Conservation (phyloP, 2,329 filamentous ascomycete genomes). For the Bipolaris oryzae region DNA sequence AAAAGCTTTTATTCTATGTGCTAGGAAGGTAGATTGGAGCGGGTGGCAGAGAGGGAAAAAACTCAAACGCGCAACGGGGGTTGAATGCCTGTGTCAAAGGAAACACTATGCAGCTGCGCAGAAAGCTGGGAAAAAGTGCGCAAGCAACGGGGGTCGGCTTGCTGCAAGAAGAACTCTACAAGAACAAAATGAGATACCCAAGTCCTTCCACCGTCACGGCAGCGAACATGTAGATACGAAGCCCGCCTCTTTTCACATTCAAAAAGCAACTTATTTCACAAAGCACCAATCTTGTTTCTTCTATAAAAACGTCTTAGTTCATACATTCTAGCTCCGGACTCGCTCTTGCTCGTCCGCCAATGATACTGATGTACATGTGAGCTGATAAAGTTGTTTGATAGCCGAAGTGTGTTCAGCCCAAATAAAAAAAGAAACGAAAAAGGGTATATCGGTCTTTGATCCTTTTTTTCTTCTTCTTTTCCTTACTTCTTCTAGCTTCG, state of each 20-base stretch:
- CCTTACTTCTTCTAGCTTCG: neutral
- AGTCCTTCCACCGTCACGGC: neutral
- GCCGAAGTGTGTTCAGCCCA: slow-evolving; percentile 12
- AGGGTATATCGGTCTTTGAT: slow-evolving; percentile 23
- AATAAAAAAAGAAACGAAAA: neutral
- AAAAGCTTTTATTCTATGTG: neutral
- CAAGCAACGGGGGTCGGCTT: neutral
- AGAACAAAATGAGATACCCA: slow-evolving; percentile 14
- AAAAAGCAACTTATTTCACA: neutral
- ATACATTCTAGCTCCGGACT: slow-evolving; percentile 24
- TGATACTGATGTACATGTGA: slow-evolving; percentile 15
- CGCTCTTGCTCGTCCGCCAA: slow-evolving; percentile 20
- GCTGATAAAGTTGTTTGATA: slow-evolving; percentile 1
- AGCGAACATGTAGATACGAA: neutral
- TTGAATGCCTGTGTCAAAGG: neutral
- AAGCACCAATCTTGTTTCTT: neutral
- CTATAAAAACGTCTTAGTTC: slow-evolving; percentile 1
- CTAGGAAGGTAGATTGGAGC: neutral
- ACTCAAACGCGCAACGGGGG: neutral
- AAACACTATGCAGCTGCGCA: neutral
- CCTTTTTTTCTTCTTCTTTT: neutral
- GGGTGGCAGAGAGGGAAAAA: neutral
- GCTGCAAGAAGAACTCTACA: slow-evolving; percentile 2
- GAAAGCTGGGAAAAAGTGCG: neutral
- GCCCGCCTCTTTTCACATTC: neutral